These are phyloP conservation scores for Lasiosphaeria ovina DNA, from an alignment of 495 filamentous ascomycete species.

Conservation along the genomic window DNA sequence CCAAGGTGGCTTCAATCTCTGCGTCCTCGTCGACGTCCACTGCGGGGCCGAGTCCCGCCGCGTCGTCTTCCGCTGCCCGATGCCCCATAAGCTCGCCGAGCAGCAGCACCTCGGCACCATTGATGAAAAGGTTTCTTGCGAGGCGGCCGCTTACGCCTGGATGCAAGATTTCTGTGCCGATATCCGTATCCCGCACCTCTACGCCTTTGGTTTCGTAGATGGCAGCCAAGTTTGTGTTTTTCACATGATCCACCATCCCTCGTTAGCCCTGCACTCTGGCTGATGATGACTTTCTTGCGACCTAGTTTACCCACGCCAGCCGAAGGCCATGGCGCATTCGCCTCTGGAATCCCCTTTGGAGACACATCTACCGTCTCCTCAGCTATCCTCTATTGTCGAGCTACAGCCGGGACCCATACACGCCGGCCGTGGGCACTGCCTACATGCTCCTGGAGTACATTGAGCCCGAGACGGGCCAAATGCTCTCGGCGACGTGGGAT, in stretches of 20 bases:
- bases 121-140: slow-evolving; percentile 40
- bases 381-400: slow-evolving; percentile 12
- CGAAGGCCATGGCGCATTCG: slow-evolving; percentile 16
- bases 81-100: slow-evolving; percentile 40
- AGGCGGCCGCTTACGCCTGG: slow-evolving; percentile 38
- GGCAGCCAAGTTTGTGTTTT: slow-evolving; percentile 13
- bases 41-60: slow-evolving; percentile 1
- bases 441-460: slow-evolving; percentile 29
- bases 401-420: slow-evolving; percentile 13
- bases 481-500: slow-evolving; percentile 37
- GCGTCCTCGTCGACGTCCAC: slow-evolving; percentile 32
- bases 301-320: background rate
- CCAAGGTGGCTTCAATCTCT: slow-evolving; percentile 42
- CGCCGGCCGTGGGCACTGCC: slow-evolving; percentile 8
- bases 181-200: slow-evolving; percentile 34
- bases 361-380: slow-evolving; percentile 7
- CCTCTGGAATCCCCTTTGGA: slow-evolving; percentile 7
- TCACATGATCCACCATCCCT: background rate
- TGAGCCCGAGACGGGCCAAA: slow-evolving; percentile 22
- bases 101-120: slow-evolving; percentile 29
- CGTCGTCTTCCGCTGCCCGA: slow-evolving; percentile 33
- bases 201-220: slow-evolving; percentile 35
- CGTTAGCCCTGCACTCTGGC: background rate
- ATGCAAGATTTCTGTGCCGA: slow-evolving; percentile 35
- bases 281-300: background rate